A percentile compares a stretch with the other conserved stretches of the same genome.
These are phyloP conservation scores for Eragrostis nindensis DNA, from an alignment of 176 grass and related monocot species.

Conservation along the genomic window DNA sequence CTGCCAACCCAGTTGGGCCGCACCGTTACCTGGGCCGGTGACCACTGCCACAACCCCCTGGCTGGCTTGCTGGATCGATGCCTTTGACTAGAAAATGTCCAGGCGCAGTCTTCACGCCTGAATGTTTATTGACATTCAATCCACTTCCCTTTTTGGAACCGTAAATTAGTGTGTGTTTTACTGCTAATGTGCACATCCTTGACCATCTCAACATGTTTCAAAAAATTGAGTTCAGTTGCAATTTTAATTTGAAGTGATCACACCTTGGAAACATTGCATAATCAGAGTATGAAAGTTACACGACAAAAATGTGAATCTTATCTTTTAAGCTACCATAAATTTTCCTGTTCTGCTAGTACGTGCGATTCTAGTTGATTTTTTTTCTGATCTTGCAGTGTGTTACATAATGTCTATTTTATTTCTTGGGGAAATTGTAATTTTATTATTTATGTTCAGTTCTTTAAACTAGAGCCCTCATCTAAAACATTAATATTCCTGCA, in stretches of 20 bases:
- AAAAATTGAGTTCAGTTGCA: neutral
- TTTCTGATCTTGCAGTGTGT: neutral
- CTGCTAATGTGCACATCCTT: neutral
- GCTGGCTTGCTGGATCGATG: too few species aligned
- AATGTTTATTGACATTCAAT: neutral
- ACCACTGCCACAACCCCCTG: too few species aligned
- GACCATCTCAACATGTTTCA: neutral
- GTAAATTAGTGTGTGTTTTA: neutral
- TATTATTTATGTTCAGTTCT: neutral
- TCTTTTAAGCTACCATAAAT: neutral
- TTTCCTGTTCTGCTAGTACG: neutral
- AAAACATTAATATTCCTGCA: constrained; percentile 32
- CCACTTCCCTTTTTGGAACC: neutral
- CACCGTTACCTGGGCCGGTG: too few species aligned
- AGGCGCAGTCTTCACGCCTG: neutral
- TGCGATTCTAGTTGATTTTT: neutral
- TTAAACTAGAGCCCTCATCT: neutral
- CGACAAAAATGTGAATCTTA: neutral
- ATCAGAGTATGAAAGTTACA: neutral
- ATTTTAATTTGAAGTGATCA: neutral
- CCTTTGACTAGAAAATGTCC: neutral
- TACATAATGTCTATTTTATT: neutral
- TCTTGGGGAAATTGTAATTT: neutral
- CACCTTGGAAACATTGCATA: neutral
- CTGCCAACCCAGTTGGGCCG: too few species aligned